Conservation (phyloP, 2,329 filamentous ascomycete species). For the Aspergillus intermedius region DNA sequence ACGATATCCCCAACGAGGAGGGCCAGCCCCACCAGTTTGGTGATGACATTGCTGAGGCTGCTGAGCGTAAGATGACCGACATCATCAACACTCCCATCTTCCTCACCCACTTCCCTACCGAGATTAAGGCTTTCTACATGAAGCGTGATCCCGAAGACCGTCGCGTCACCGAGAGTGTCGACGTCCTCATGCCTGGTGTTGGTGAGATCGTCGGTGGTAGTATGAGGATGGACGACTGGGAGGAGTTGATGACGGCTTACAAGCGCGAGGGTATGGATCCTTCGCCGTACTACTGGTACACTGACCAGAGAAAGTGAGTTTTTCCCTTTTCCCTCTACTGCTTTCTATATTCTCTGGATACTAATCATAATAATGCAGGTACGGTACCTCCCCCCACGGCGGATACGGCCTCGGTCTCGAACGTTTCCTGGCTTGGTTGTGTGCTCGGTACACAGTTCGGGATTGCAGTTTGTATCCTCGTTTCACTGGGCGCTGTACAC, state of each 20-base stretch:
- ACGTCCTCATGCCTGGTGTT: conserved; percentile 82
- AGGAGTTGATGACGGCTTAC: conserved; percentile 84
- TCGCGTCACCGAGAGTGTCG: conserved; percentile 87
- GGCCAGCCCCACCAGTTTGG: conserved; percentile 84
- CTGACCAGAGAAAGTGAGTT: conserved; percentile 86
- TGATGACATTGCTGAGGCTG: conserved; percentile 96
- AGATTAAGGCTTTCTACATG: conserved; percentile 99
- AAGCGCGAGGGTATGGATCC: conserved; percentile 79
- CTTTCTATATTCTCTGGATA: background rate
- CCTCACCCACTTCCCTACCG: conserved; percentile 91
- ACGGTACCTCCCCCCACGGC: conserved; percentile 85
- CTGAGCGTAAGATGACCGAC: conserved; percentile 95
- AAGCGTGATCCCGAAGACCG: conserved; percentile 72
- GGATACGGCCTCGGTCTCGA: conserved; percentile 91
- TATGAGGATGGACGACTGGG: conserved; percentile 91
- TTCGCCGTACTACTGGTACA: conserved; percentile 95
- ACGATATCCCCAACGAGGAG: conserved; percentile 90
- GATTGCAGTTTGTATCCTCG: conserved; percentile 50
- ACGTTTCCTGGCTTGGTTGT: conserved; percentile 65
- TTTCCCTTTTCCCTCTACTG: background rate
- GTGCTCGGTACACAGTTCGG: conserved; percentile 58
- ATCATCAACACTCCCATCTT: conserved; percentile 93
- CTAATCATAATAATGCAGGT: conserved; percentile 45
- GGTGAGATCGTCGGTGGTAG: conserved; percentile 94
- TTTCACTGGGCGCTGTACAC: conserved; percentile 46